phyloP scores from a whole-genome alignment of 345 rosid species.

The Mercurialis annua region DNA sequence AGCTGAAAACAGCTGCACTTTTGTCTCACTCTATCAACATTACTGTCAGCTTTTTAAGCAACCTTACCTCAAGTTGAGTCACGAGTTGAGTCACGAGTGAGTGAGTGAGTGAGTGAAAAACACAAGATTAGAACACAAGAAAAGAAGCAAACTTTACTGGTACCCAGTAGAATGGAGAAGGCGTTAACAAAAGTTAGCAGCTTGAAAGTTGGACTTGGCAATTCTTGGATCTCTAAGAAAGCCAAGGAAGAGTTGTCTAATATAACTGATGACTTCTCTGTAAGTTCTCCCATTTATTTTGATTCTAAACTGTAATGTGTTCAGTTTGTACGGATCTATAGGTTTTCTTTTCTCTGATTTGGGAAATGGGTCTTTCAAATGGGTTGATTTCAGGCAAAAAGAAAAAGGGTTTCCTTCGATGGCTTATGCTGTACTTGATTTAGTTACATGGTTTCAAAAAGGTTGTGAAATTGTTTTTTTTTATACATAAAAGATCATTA shows the following conservation, averaged over 20 bases:
- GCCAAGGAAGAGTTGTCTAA: constrained; percentile 86
- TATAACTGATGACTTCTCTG: constrained; percentile 77
- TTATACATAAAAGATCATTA: neutral
- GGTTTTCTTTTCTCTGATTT: constrained; percentile 9
- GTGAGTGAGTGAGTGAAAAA: too few species aligned
- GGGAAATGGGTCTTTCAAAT: constrained; percentile 15
- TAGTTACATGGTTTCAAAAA: neutral
- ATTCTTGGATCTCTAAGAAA: constrained; percentile 88
- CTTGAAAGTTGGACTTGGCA: constrained; percentile 75
- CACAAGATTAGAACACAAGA: neutral
- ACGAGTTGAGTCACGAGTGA: neutral
- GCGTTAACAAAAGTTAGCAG: constrained; percentile 84
- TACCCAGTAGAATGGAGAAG: constrained; percentile 57
- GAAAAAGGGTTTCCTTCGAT: neutral
- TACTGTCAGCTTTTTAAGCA: neutral
- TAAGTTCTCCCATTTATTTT: constrained; percentile 23
- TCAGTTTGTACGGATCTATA: constrained; percentile 21
- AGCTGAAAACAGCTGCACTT: constrained; percentile 3
- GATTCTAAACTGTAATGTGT: too few species aligned
- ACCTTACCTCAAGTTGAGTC: constrained; percentile 7
- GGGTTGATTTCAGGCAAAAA: neutral
- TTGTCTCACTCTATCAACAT: neutral
- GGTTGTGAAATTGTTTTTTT: neutral
- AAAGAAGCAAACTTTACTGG: neutral
- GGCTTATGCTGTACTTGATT: neutral